Base-by-base conservation (phyloP, 2,329 filamentous ascomycete genomes). In the Akanthomyces uredinophilus region DNA sequence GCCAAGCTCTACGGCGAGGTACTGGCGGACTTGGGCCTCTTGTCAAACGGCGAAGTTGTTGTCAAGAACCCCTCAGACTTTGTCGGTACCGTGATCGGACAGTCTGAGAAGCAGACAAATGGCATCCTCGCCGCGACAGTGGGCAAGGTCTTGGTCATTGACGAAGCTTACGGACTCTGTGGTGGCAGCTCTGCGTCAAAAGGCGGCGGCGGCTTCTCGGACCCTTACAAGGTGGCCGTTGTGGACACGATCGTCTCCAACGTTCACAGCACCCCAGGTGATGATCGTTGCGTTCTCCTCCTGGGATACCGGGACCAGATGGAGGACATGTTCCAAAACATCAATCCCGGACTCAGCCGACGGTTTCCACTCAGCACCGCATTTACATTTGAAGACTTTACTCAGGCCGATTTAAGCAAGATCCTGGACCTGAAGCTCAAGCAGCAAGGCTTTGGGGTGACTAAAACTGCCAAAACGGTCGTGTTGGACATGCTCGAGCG, bases 111-210 rank as follows among this genome's bases (percentile, higher is more conserved):
- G 2, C 84, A 86, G 39, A 93, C 90, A 0, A 93, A 91, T 66
- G 86, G 78, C 0, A 92, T 93, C 7, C 77, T 94, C 0, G 84
- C 83, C 0, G 75, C 85, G 0, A 86, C 87, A 0, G 65, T 81
- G 0, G 90, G 91, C 0, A 94, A 93, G 65, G 88, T 93, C 0
- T 79, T 94, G 0, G 83, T 94, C 16, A 92, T 94, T 3, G 90
- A 94, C 64, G 90, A 95, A 69, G 90, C 90, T 0, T 93, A 94
- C 65, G 85, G 86, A 39, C 77, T 94, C 0, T 83, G 79, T 51
- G 72, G 74, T 1, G 76, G 76, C 0, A 70, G 71, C n/a, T n/a
- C n/a, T n/a, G n/a, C n/a, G n/a, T n/a, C n/a, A n/a, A n/a, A n/a
- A n/a, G n/a, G n/a, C n/a, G n/a, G n/a, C n/a, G n/a, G n/a, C n/a